A percentile compares a stretch with the other conserved stretches of the same genome.
phyloP scores from a whole-genome alignment of 202 grass and related monocot genomes.

The Digitaria exilis region DNA sequence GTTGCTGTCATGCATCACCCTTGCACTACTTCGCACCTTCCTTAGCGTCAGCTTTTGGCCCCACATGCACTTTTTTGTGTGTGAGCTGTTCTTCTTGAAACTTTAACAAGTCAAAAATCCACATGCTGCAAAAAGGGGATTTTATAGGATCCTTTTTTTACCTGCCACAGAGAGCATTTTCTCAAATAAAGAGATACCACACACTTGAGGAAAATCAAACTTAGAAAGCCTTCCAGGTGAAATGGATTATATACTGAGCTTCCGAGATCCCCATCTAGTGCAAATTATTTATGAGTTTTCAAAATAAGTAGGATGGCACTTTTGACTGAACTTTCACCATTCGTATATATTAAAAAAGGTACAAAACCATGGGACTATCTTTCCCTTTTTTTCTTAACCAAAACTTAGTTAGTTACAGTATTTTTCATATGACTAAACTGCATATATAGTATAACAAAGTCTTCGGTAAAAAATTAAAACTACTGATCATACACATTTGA shows the following conservation, averaged over 20 bases:
- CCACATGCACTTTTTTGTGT: neutral
- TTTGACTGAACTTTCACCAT: neutral
- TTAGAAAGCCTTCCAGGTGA: neutral
- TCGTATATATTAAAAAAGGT: neutral
- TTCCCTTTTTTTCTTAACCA: neutral
- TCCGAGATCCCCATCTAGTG: neutral
- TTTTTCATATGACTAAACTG: neutral
- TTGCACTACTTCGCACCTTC: neutral
- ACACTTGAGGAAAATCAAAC: neutral
- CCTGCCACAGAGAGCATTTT: neutral
- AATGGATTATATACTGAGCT: neutral
- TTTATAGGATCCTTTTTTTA: neutral
- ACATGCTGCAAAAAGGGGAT: neutral
- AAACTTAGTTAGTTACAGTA: neutral
- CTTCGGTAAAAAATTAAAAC: neutral
- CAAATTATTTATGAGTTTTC: neutral
- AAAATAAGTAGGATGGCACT: neutral
- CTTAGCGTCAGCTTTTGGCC: neutral
- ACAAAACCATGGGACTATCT: neutral
- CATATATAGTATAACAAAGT: neutral
- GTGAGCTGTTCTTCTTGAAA: neutral
- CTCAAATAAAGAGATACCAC: neutral
- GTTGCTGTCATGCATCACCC: neutral
- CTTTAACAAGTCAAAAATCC: neutral
- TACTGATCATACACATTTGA: too few species aligned